Evolutionary conservation across 169 alveolate species (phyloP).

Genomic region (Sarcocystis neurona): DNA sequence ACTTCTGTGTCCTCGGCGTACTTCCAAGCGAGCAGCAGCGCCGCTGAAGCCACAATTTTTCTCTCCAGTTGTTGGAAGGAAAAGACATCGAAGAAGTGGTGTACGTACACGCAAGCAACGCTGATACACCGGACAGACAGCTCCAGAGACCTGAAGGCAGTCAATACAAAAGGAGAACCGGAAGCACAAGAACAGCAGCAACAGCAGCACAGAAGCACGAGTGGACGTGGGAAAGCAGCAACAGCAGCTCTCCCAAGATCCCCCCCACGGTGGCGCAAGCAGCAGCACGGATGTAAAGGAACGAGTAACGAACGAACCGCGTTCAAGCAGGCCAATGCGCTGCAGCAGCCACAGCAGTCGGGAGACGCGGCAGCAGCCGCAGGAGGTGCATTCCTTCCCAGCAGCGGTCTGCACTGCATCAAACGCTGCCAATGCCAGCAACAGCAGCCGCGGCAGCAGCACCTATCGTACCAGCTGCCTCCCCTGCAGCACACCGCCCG

Average conservation of each 20-base stretch:
- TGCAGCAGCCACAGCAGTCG: background rate
- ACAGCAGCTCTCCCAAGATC: no score
- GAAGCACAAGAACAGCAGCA: no score
- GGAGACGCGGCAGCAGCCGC: background rate
- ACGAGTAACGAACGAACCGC: background rate
- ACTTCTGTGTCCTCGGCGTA: conserved; percentile 18
- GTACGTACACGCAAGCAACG: conserved; percentile 21
- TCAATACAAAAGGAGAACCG: no score
- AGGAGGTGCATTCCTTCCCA: background rate
- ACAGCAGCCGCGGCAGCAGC: no score
- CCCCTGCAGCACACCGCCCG: no score
- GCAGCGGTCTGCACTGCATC: background rate
- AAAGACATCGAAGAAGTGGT: conserved; percentile 12
- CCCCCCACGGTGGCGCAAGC: no score
- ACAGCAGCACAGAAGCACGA: no score
- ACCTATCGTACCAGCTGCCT: no score
- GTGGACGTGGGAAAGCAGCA: no score
- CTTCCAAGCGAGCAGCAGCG: conserved; percentile 24
- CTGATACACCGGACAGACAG: conserved; percentile 19
- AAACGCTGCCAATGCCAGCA: no score
- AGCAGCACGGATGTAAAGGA: no score
- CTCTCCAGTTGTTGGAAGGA: conserved; percentile 16
- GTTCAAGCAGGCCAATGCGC: background rate
- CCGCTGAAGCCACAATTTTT: conserved; percentile 1
- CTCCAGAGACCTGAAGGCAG: conserved; percentile 27